Conservation (phyloP, 1,284 basidiomycete species). For the Trametes polyzona region DNA sequence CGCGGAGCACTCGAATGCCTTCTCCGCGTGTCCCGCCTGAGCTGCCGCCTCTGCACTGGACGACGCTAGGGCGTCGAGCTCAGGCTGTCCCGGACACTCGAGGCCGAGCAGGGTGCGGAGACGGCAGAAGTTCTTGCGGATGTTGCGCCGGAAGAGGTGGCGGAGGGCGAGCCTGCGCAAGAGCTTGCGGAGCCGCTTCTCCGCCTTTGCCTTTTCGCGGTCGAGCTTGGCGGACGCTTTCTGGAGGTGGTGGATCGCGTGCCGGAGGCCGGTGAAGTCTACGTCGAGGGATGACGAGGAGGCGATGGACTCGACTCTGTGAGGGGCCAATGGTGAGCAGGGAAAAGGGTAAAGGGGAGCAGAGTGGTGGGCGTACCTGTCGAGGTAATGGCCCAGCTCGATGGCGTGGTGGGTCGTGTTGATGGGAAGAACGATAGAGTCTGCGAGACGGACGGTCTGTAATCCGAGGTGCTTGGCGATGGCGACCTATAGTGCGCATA, state of each 20-base stretch:
- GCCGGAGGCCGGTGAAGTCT: conserved; percentile 40
- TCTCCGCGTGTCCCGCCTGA: conserved; percentile 11
- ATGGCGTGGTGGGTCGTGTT: conserved; percentile 77
- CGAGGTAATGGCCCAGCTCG: conserved; percentile 53
- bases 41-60: conserved; percentile 5
- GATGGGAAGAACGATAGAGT: conserved; percentile 64
- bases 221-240: conserved; percentile 59
- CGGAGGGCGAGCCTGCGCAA: conserved; percentile 39
- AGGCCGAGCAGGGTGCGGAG: conserved; percentile 32
- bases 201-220: conserved; percentile 46
- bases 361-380: conserved; percentile 41
- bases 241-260: conserved; percentile 57
- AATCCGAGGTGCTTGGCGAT: conserved; percentile 71
- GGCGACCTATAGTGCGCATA: conserved; percentile 49
- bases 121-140: conserved; percentile 29
- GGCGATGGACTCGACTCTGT: conserved; percentile 40
- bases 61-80: too few species aligned
- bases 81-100: conserved; percentile 28
- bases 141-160: conserved; percentile 28
- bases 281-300: conserved; percentile 28
- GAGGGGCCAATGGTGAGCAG: background rate
- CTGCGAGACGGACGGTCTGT: conserved; percentile 62
- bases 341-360: background rate
- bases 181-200: conserved; percentile 33
- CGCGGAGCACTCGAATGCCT: conserved; percentile 23